These are phyloP conservation scores for Macrolepiota albuminosa DNA, from an alignment of 768 basidiomycete genomes.

Conservation along the genomic window DNA sequence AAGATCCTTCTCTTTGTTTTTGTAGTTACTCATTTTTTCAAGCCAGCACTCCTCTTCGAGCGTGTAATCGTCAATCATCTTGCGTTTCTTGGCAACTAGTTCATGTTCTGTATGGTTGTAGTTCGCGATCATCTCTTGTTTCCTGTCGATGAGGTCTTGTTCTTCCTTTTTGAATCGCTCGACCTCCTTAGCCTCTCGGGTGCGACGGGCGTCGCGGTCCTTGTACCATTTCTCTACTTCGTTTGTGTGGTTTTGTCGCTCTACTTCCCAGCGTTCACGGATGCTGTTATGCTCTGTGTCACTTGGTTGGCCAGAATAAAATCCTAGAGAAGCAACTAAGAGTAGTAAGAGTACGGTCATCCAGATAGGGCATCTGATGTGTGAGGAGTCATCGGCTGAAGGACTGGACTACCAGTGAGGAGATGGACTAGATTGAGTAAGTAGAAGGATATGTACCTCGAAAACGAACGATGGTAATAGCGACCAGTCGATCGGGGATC, in stretches of 20 bases:
- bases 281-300: neutral
- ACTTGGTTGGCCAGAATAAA: neutral
- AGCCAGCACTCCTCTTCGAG: neutral
- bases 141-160: neutral
- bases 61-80: neutral
- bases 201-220: neutral
- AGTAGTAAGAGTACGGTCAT: neutral
- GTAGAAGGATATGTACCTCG: neutral
- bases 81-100: neutral
- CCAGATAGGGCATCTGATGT: neutral
- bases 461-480: neutral
- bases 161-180: neutral
- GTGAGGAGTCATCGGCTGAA: neutral
- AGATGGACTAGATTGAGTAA: neutral
- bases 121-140: neutral
- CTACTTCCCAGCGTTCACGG: neutral
- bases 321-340: neutral
- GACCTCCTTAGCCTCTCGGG: neutral
- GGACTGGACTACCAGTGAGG: neutral
- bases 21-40: neutral
- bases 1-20: neutral
- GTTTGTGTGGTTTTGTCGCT: neutral
- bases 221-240: slow-evolving; percentile 1
- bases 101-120: neutral
- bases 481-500: too few species aligned